These are phyloP conservation scores for Saccharomyces hybrid DNA, from an alignment of 1,139 yeast species.

Conservation along the genomic window DNA sequence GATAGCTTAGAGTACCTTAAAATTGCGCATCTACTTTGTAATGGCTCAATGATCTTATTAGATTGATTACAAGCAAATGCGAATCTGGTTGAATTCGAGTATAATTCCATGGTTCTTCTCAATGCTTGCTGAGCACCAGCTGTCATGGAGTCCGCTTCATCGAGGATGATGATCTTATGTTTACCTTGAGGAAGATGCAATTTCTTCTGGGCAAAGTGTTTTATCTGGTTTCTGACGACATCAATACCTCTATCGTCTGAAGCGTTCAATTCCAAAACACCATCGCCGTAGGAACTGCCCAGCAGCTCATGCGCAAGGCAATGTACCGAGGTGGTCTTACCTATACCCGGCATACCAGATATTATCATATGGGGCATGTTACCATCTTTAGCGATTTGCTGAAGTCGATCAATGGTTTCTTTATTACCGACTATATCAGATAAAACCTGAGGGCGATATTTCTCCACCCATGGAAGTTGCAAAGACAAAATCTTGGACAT, in stretches of 20 bases:
- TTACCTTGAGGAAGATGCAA: slow-evolving; percentile 63
- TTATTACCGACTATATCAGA: slow-evolving; percentile 89
- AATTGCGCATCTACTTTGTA: slow-evolving; percentile 95
- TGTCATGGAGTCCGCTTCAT: slow-evolving; percentile 88
- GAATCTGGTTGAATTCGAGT: slow-evolving; percentile 88
- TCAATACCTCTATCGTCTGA: slow-evolving; percentile 96
- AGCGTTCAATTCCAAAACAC: slow-evolving; percentile 88
- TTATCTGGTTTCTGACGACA: slow-evolving; percentile 85
- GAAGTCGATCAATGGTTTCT: slow-evolving; percentile 79
- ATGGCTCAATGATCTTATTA: slow-evolving; percentile 89
- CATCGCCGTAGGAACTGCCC: slow-evolving; percentile 68
- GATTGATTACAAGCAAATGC: slow-evolving; percentile 97
- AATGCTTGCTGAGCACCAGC: slow-evolving; percentile 97
- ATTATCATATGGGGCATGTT: slow-evolving; percentile 95
- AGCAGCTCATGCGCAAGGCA: slow-evolving; percentile 81
- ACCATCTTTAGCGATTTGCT: slow-evolving; percentile 82
- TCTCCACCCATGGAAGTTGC: slow-evolving; percentile 71
- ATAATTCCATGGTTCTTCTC: slow-evolving; percentile 94
- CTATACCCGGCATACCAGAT: slow-evolving; percentile 93
- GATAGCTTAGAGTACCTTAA: slow-evolving; percentile 72
- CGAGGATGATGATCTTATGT: slow-evolving; percentile 84
- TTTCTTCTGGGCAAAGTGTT: slow-evolving; percentile 91
- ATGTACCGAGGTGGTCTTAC: slow-evolving; percentile 88
- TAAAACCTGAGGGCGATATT: slow-evolving; percentile 73
- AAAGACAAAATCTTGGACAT: slow-evolving; percentile 23